phyloP scores from a whole-genome alignment of 2,329 filamentous ascomycete genomes.

The Aspergillus japonicus region DNA sequence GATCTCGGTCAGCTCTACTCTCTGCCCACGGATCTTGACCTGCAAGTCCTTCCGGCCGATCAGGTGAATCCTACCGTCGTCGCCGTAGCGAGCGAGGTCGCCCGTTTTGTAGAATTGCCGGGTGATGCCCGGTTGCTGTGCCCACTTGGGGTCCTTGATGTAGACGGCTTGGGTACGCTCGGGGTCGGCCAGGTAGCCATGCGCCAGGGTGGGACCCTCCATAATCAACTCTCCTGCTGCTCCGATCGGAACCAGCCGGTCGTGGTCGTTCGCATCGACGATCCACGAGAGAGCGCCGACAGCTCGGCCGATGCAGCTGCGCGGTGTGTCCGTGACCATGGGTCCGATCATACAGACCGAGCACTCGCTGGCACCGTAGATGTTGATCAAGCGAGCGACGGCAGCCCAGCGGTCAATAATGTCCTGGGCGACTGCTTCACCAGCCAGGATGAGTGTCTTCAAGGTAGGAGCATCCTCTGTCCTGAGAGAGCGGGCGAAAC shows the following conservation, averaged over 20 bases:
- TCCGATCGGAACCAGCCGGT: conserved; percentile 37
- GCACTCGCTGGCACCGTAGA: conserved; percentile 36
- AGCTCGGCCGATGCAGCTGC: conserved; percentile 22
- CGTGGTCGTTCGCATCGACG: conserved; percentile 29
- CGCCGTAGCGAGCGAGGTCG: conserved; percentile 27
- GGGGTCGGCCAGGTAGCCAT: conserved; percentile 40
- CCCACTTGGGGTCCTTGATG: conserved; percentile 28
- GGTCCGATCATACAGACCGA: conserved; percentile 20
- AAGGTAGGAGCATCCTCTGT: conserved; percentile 39
- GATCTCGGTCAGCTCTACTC: conserved; percentile 55
- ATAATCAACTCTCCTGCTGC: conserved; percentile 33
- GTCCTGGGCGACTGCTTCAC: conserved; percentile 24
- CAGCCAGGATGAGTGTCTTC: conserved; percentile 34
- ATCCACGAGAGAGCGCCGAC: conserved; percentile 26
- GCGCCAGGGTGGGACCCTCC: conserved; percentile 44
- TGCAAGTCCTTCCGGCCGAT: conserved; percentile 60
- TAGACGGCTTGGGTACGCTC: conserved; percentile 25
- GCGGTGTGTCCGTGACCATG: conserved; percentile 10
- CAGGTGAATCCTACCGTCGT: conserved; percentile 24
- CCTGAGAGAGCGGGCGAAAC: conserved; percentile 46
- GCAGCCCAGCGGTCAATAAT: conserved; percentile 25
- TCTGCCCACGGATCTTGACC: conserved; percentile 61
- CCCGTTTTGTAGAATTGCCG: conserved; percentile 32
- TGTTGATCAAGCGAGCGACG: conserved; percentile 38
- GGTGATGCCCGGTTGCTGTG: conserved; percentile 10